Percentiles rank a stretch among this genome's conserved stretches.
phyloP scores from a whole-genome alignment of 305 asterid species.

The Stenogyne calaminthoides region DNA sequence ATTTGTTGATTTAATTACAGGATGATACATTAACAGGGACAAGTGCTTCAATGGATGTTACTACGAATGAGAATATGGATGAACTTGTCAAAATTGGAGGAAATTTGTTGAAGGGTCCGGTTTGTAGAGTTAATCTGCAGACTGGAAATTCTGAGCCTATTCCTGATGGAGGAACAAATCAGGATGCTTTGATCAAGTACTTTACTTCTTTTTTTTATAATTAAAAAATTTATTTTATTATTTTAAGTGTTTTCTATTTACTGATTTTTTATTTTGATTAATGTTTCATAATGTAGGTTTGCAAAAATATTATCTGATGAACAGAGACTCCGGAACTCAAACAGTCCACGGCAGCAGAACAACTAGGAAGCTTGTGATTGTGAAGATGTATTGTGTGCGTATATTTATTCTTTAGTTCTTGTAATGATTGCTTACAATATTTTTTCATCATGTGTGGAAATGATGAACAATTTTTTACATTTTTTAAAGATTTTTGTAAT shows the following conservation, averaged over 20 bases:
- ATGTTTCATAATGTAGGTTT: slow-evolving; percentile 41
- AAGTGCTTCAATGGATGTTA: slow-evolving; percentile 38
- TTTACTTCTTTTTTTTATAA: not conserved
- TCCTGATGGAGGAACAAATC: slow-evolving; percentile 49
- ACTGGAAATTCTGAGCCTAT: slow-evolving; percentile 46
- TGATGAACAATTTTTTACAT: not conserved
- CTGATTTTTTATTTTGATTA: not conserved
- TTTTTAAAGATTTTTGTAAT: too few species aligned
- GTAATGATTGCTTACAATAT: not conserved
- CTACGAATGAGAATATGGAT: slow-evolving; percentile 43
- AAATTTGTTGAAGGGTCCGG: slow-evolving; percentile 39
- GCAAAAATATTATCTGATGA: slow-evolving; percentile 53
- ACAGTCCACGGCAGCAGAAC: not conserved
- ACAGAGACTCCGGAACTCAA: slow-evolving; percentile 47
- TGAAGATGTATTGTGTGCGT: not conserved
- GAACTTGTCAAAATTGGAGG: slow-evolving; percentile 47
- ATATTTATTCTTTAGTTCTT: not conserved
- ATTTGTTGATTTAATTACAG: slow-evolving; percentile 27
- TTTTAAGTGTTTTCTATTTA: not conserved
- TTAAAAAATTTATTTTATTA: not conserved
- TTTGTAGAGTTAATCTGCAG: slow-evolving; percentile 44
- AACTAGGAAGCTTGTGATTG: not conserved
- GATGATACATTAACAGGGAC: slow-evolving; percentile 45
- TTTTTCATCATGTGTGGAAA: not conserved
- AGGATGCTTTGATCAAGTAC: slow-evolving; percentile 54